These are phyloP conservation scores for Circinella umbellata DNA, from an alignment of 371 early-diverging fungal species.

Conservation along the genomic window DNA sequence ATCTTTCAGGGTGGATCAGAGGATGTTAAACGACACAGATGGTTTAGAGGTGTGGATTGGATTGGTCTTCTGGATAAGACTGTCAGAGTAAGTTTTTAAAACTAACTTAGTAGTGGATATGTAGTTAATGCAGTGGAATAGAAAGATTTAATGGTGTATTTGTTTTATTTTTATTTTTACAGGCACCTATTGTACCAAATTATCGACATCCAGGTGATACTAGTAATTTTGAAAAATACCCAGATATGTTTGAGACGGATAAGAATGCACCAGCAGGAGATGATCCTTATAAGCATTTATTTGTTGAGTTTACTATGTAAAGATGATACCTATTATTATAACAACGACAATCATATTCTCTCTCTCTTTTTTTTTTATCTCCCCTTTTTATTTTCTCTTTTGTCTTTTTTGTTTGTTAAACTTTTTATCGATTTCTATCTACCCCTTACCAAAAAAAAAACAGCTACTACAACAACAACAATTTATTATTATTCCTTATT, in stretches of 20 bases:
- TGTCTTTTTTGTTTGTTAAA: background rate
- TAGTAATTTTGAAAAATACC: slow-evolving; percentile 95
- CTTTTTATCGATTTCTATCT: too few relatives aligned
- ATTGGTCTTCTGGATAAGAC: slow-evolving; percentile 71
- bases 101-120: background rate
- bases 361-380: too few relatives aligned
- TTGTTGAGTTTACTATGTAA: slow-evolving; percentile 37
- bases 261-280: slow-evolving; percentile 28
- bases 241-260: slow-evolving; percentile 72
- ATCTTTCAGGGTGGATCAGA: slow-evolving; percentile 47
- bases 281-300: slow-evolving; percentile 50
- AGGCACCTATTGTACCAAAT: slow-evolving; percentile 91
- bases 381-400: too few relatives aligned
- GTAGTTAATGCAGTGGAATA: too few relatives aligned
- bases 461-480: background rate
- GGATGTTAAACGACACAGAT: slow-evolving; percentile 88
- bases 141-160: too few relatives aligned
- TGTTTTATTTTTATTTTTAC: background rate
- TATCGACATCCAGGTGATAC: slow-evolving; percentile 92
- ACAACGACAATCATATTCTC: background rate
- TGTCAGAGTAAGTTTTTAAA: slow-evolving; percentile 49
- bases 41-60: slow-evolving; percentile 91
- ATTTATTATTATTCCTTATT: background rate
- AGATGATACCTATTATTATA: background rate
- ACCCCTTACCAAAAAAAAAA: background rate